Evolutionary conservation across 2,329 filamentous ascomycete species (phyloP), one percentile per base, ranked within the genome.

Genomic region (Ophiostoma angusticollis): DNA sequence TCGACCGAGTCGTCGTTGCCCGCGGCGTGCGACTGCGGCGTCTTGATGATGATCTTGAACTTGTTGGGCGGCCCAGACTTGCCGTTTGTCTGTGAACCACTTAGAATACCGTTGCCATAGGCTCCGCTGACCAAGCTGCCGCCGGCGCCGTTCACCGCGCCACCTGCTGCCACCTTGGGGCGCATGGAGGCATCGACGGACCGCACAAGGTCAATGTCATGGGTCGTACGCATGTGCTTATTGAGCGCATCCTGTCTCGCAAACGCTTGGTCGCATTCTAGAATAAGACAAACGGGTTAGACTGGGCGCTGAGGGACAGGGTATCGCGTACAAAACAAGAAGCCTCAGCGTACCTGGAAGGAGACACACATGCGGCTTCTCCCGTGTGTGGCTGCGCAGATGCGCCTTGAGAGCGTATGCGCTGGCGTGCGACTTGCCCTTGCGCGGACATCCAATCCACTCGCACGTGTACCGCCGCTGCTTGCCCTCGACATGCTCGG

Each of bases 401-500:
- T 98, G 91, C 9, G 91, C 91, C 58, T 93, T 87, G 47, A 98
- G 65, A 5, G 91, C 91, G 62, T 98, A 98, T 3, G 85, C 91
- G 53, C 86, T 94, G 1, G 89, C 89, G 61, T 98, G 91, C 14
- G 84, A 78, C 60, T 91, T 77, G 43, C 86, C 85, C 63, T 94
- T 96, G 45, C 87, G 67, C 38, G 70, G 72, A 58, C 91, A 98
- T 49, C 89, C 89, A 43, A 74, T 76, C 91, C 91, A 98, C 61
- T 96, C 89, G 61, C 91, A 98, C n/a, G 84, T 86, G 58, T 96
- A 96, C 59, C 91, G 94, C 63, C 93, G 94, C 63, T 91, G 84
- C 39, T 87, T 76, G 45, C 79, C 84, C 54, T 91, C 85, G 53
- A 96, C 94, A 60, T 98, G 91, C 42, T 89, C 84, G 53, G 86